These are phyloP conservation scores for Phoenix dactylifera DNA, from an alignment of 176 grass and related monocot genomes.

Conservation along the genomic window DNA sequence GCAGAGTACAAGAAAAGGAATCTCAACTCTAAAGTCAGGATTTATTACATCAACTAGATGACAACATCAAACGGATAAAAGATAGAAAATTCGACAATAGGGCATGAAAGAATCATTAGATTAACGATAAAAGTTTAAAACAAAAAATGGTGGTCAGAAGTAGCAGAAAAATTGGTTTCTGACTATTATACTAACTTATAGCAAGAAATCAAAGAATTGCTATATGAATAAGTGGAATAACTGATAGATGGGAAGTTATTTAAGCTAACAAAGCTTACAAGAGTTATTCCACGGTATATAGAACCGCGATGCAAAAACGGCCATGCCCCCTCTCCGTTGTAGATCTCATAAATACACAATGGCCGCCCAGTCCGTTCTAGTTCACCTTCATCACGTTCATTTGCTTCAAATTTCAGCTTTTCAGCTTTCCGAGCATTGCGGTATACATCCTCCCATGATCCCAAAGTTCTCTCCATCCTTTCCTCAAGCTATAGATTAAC, in stretches of 20 bases:
- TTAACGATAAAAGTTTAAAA: too few species aligned
- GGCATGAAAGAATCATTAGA: too few species aligned
- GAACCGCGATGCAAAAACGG: conserved; percentile 85
- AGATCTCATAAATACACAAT: conserved; percentile 89
- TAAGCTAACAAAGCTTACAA: conserved; percentile 40
- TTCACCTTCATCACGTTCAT: conserved; percentile 90
- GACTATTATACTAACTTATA: too few species aligned
- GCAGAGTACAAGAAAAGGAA: too few species aligned
- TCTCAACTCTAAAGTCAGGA: too few species aligned
- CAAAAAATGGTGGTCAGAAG: too few species aligned
- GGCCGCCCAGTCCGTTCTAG: conserved; percentile 80
- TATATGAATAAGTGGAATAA: background rate
- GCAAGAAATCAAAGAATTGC: too few species aligned
- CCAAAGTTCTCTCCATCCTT: conserved; percentile 69
- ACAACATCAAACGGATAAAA: too few species aligned
- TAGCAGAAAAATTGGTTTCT: too few species aligned
- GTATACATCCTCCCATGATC: conserved; percentile 95
- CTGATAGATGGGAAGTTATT: background rate
- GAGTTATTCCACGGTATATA: conserved; percentile 81
- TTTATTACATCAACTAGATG: too few species aligned
- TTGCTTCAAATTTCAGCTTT: conserved; percentile 64
- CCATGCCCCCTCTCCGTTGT: conserved; percentile 67
- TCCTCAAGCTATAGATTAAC: conserved; percentile 63
- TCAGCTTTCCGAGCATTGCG: conserved; percentile 72
- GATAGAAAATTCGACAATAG: too few species aligned